Evolutionary conservation across 345 rosid species (phyloP), one percentile per base, ranked within the genome.

Genomic region (Abelmoschus esculentus): DNA sequence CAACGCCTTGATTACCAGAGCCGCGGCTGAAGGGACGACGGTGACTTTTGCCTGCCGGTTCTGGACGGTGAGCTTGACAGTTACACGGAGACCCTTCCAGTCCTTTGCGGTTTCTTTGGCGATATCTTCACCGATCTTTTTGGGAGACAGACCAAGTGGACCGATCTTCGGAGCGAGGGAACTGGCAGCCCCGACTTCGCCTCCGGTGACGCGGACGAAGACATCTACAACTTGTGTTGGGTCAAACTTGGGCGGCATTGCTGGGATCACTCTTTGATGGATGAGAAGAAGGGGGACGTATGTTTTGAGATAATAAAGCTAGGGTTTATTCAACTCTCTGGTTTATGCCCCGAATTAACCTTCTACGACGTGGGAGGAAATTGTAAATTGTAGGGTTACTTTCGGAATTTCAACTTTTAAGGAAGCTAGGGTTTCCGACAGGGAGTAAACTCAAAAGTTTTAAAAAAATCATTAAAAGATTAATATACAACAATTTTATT

Each of bases 51-150:
- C 54, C 54, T 15, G 54, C 15, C 54, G 46, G 46, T 42, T 42
- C 46, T 42, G 46, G 46, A 42, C 46, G 46, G 46, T 85, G 3
- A 86, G 83, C 80, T 86, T 86, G 17, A 86, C 90, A 4, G 88
- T 86, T 1, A 86, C 89, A n/a, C 89, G 68, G 1, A 86, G 79
- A 59, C 91, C 91, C 79, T 86, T 86, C 91, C 89, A 86, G 66
- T 86, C 91, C 78, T 85, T 86, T 9, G 85, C 87, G 13, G 90
- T 86, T 74, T 86, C 90, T 86, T 84, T 42, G n/a, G 90, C 88
- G 18, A 86, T 86, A 73, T 86, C 90, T 80, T 81, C 85, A 15
- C 85, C 82, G 73, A 81, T 81, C 55, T 81, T 49, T 49, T 49
- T 49, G 54, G 54, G 54, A n/a, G 54, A 49, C n/a, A 49, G 54